Base-by-base conservation (phyloP, 139 green algal species). In the Tetratostichococcus sp. region DNA sequence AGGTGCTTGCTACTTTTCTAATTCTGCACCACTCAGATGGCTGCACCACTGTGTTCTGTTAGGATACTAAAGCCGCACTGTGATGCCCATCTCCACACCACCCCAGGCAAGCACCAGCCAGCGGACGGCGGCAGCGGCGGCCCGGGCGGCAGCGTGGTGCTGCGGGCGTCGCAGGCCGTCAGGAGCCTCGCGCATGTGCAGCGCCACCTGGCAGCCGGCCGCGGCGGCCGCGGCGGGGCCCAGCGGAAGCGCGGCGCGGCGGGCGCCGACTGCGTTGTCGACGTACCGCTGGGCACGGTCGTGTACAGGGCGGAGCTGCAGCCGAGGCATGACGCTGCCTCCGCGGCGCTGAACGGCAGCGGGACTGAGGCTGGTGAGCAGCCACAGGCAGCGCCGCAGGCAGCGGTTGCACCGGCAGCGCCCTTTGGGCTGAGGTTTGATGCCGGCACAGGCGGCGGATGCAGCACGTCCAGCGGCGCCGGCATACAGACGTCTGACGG, bases 41-140 rank as follows among this genome's bases (percentile, higher is more conserved):
- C n/a, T 35, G 21, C 4, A 65, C 4, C 35, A 21, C 17, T n/a
- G n/a, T n/a, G n/a, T n/a, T n/a, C n/a, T n/a, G n/a, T n/a, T n/a
- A n/a, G n/a, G n/a, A n/a, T n/a, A n/a, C 19, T 39, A 3, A 19
- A 19, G 23, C 4, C 26, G 57, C 70, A 67, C 21, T 35, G 1
- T 16, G 4, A 67, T 32, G 5, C 23, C 8, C 3, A 1, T 43
- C 0, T 1, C 30, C 22, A 1, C 25, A 11, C 32, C n/a, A n/a
- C n/a, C n/a, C 17, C 34, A 77, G 73, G 82, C 35, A 71, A 77
- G 57, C 66, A 75, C 62, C 42, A 43, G 25, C 75, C 59, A 31
- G 43, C 84, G 26, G 84, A 89, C 28, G 84, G 84, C 21, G 84
- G 84, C 71, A 82, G 83, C 71, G 84, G 84, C 1, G 84, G 84